Percentiles rank a stretch among this genome's conserved stretches.
phyloP scores from a whole-genome alignment of 805 yeast genomes.

The Suhomyces canberraensis region DNA sequence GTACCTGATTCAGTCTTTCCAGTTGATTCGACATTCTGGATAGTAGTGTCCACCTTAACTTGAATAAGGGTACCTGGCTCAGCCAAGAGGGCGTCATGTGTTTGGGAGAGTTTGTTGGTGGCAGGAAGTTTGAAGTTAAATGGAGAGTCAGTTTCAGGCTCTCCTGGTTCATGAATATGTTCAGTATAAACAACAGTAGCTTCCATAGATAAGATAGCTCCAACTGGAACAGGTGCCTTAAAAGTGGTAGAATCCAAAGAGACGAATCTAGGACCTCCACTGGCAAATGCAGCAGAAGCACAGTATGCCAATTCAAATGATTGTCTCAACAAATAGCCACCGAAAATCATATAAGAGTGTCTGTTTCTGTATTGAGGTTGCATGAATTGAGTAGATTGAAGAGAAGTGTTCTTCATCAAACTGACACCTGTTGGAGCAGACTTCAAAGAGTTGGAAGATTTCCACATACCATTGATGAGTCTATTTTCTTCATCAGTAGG shows the following conservation, averaged over 20 bases:
- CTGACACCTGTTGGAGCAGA: constrained; percentile 40
- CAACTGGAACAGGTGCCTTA: constrained; percentile 94
- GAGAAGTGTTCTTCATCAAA: constrained; percentile 68
- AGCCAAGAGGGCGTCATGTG: constrained; percentile 57
- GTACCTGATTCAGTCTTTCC: constrained; percentile 74
- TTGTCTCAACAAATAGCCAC: constrained; percentile 90
- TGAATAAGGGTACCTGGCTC: constrained; percentile 87
- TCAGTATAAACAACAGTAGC: constrained; percentile 87
- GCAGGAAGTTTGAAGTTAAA: constrained; percentile 54
- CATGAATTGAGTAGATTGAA: constrained; percentile 80
- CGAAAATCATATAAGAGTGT: constrained; percentile 91
- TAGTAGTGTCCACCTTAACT: constrained; percentile 82
- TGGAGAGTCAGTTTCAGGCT: constrained; percentile 29
- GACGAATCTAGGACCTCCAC: constrained; percentile 82
- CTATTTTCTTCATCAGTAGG: constrained; percentile 69
- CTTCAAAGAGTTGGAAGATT: constrained; percentile 34
- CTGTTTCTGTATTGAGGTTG: constrained; percentile 96
- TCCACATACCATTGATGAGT: constrained; percentile 77
- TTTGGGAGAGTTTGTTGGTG: constrained; percentile 51
- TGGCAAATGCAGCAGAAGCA: constrained; percentile 84
- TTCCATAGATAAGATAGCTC: constrained; percentile 78
- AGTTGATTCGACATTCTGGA: constrained; percentile 62
- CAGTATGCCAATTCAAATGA: constrained; percentile 93
- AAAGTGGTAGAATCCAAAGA: constrained; percentile 89
- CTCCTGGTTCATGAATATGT: constrained; percentile 50